phyloP scores from a whole-genome alignment of 1,139 yeast genomes.

The Debaryomyces psychrophilus region DNA sequence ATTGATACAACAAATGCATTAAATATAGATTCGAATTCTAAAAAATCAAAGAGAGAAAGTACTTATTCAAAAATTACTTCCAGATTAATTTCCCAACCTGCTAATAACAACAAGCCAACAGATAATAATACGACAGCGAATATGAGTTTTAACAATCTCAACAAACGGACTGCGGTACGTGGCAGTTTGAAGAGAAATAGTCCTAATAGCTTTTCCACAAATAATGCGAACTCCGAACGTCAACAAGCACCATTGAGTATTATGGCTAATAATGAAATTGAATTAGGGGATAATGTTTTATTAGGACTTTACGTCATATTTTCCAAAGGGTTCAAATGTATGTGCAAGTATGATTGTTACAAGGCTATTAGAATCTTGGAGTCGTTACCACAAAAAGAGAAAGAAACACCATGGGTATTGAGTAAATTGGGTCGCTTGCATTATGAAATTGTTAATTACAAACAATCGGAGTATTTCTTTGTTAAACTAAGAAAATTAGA shows the following conservation, averaged over 20 bases:
- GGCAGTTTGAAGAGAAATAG: slow-evolving; percentile 33
- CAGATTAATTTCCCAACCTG: slow-evolving; percentile 54
- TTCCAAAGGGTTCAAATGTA: slow-evolving; percentile 67
- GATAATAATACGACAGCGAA: slow-evolving; percentile 11
- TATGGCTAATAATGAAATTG: slow-evolving; percentile 35
- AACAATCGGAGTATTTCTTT: slow-evolving; percentile 70
- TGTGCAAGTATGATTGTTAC: slow-evolving; percentile 73
- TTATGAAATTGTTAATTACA: slow-evolving; percentile 86
- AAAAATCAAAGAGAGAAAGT: slow-evolving; percentile 28
- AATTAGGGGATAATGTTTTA: slow-evolving; percentile 47
- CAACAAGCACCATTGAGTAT: slow-evolving; percentile 14
- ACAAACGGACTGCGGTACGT: slow-evolving; percentile 18
- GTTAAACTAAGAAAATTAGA: slow-evolving; percentile 65
- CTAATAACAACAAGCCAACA: slow-evolving; percentile 12
- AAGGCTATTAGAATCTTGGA: slow-evolving; percentile 75
- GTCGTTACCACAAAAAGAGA: slow-evolving; percentile 63
- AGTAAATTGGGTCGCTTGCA: slow-evolving; percentile 79
- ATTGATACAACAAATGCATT: slow-evolving; percentile 9
- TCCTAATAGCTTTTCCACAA: slow-evolving; percentile 20
- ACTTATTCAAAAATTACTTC: slow-evolving; percentile 55
- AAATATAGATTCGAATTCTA: slow-evolving; percentile 14
- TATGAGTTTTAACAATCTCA: slow-evolving; percentile 16
- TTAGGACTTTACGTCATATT: slow-evolving; percentile 58
- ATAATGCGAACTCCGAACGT: slow-evolving; percentile 12
- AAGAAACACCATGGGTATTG: slow-evolving; percentile 83